phyloP scores from a whole-genome alignment of 2,329 filamentous ascomycete species.

The Venturia asperata region DNA sequence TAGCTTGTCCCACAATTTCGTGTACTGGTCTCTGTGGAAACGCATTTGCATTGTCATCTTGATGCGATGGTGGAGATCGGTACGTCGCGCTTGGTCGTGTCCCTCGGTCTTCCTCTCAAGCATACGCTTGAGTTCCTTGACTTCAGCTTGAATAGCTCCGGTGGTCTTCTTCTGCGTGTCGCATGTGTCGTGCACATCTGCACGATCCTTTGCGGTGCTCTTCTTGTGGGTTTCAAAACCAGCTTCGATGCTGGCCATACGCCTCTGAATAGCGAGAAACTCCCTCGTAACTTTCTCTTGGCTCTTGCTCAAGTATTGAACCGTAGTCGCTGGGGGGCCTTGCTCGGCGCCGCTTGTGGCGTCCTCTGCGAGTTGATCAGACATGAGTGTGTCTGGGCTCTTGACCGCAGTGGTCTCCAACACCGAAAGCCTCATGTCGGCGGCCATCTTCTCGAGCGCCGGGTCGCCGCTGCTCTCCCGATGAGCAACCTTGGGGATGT shows the following conservation, averaged over 20 bases:
- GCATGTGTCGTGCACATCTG: not conserved
- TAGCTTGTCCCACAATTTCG: slow-evolving; percentile 7
- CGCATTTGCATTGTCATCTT: slow-evolving; percentile 12
- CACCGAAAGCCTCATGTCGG: slow-evolving; percentile 1
- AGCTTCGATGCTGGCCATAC: slow-evolving; percentile 2
- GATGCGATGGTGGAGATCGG: slow-evolving; percentile 8
- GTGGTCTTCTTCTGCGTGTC: slow-evolving; percentile 8
- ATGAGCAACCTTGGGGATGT: not conserved
- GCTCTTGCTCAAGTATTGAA: slow-evolving; percentile 5
- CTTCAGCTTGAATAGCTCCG: not conserved
- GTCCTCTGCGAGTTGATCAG: not conserved
- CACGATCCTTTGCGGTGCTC: not conserved
- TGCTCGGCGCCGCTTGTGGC: not conserved
- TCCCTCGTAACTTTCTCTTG: slow-evolving; percentile 10
- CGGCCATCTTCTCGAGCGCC: slow-evolving; percentile 5
- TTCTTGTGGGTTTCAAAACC: not conserved
- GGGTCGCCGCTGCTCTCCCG: not conserved
- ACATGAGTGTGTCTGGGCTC: not conserved
- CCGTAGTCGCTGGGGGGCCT: not conserved
- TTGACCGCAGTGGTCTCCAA: not conserved
- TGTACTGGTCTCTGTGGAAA: not conserved
- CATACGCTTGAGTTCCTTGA: slow-evolving; percentile 5
- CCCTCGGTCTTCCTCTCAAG: not conserved
- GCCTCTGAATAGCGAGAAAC: slow-evolving; percentile 1
- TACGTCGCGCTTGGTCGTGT: not conserved